A percentile compares a stretch with the other conserved stretches of the same genome.
Evolutionary conservation across 768 basidiomycete genomes (phyloP).

Genomic region (Boletus rufocinnamomeus): DNA sequence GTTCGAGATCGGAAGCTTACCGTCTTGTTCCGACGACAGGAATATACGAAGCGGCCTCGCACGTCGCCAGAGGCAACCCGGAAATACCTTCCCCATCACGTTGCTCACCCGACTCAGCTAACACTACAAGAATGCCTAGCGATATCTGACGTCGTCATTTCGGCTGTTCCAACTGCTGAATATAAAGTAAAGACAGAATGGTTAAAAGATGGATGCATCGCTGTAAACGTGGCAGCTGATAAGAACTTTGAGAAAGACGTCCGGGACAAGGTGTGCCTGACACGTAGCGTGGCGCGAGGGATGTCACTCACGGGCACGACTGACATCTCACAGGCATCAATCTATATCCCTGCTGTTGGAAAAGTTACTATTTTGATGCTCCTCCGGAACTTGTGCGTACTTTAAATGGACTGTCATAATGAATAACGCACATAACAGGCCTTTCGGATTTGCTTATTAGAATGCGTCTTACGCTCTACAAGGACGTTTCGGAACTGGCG

Average conservation of each 20-base stretch:
- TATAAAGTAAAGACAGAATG: constrained; percentile 91
- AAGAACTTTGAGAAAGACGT: constrained; percentile 97
- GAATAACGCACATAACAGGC: constrained; percentile 8
- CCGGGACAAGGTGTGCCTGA: constrained; percentile 72
- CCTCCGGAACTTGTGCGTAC: constrained; percentile 85
- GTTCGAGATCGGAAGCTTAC: not conserved
- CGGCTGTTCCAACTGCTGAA: constrained; percentile 80
- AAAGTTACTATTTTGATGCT: constrained; percentile 98
- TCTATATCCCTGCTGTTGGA: constrained; percentile 96
- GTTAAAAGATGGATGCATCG: constrained; percentile 93
- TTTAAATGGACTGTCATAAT: constrained; percentile 2
- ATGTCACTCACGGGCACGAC: constrained; percentile 13
- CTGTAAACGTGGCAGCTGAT: constrained; percentile 89
- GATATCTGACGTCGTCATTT: constrained; percentile 89
- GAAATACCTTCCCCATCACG: constrained; percentile 82
- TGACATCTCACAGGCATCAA: constrained; percentile 57
- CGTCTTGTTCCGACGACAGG: constrained; percentile 39
- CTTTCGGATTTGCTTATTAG: constrained; percentile 14
- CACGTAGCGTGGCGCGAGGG: not conserved
- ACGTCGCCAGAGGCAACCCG: constrained; percentile 41
- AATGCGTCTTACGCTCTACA: constrained; percentile 33
- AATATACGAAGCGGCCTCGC: constrained; percentile 91
- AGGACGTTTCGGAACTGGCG: constrained; percentile 9
- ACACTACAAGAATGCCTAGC: constrained; percentile 80
- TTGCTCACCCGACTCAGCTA: constrained; percentile 67